Evolutionary conservation across 2,329 filamentous ascomycete genomes (phyloP).

Genomic region (Aspergillus pseudoglaucus): DNA sequence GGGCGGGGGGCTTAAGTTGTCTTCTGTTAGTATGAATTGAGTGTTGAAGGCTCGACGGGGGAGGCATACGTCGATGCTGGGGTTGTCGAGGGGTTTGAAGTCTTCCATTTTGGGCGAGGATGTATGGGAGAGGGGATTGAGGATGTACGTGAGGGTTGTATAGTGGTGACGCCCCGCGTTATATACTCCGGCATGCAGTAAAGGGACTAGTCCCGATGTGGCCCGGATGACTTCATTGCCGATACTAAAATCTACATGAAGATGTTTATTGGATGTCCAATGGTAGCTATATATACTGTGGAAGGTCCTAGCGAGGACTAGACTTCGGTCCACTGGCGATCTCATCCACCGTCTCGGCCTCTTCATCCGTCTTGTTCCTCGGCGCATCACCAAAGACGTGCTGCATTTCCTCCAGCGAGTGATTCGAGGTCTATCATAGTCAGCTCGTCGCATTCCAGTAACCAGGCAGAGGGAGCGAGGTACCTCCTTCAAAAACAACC

Average conservation of each 20-base stretch:
- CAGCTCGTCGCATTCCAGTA: neutral
- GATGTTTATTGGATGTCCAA: no score
- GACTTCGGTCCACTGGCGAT: neutral
- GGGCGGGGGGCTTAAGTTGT: slow-evolving; percentile 12
- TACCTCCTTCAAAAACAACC: slow-evolving; percentile 38
- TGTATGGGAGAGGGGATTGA: neutral
- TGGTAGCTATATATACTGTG: neutral
- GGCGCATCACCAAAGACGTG: slow-evolving; percentile 24
- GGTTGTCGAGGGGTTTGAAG: neutral
- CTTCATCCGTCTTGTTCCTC: slow-evolving; percentile 8
- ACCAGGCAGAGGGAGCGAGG: neutral
- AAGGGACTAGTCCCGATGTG: no score
- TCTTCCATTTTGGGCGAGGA: neutral
- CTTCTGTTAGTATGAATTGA: neutral
- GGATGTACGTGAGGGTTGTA: no score
- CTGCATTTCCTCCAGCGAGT: slow-evolving; percentile 42
- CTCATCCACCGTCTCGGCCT: slow-evolving; percentile 2
- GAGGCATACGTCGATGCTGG: neutral
- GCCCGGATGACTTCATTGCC: no score
- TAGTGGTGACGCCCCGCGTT: no score
- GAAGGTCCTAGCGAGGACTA: slow-evolving; percentile 19
- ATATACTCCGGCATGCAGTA: no score
- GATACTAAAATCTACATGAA: no score
- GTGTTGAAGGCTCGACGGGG: neutral
- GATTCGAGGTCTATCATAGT: slow-evolving; percentile 33